Conservation (phyloP, 2,329 filamentous ascomycete genomes). For the Pseudogymnoascus sp. region DNA sequence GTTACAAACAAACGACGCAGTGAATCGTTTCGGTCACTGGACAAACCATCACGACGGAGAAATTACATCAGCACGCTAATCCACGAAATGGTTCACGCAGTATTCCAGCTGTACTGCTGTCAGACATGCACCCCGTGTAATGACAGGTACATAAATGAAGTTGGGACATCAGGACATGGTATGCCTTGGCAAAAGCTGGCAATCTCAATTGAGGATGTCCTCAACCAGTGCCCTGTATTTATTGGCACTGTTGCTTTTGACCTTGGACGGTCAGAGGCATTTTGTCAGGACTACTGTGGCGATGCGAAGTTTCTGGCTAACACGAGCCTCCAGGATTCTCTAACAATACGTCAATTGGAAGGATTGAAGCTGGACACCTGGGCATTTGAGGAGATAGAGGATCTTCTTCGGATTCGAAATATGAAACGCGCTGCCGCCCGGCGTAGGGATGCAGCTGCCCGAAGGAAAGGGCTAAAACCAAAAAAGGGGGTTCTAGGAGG, state of each 20-base stretch:
- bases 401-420: not conserved
- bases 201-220: not conserved
- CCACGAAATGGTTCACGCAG: not conserved
- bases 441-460: not conserved
- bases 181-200: not conserved
- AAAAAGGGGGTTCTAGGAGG: not conserved
- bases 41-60: not conserved
- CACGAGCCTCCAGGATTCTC: not conserved
- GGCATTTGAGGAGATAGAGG: too few species aligned
- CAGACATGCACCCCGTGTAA: not conserved
- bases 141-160: fast-evolving
- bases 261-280: not conserved
- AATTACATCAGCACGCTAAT: not conserved
- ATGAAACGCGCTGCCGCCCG: not conserved
- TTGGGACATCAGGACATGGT: not conserved
- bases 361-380: not conserved
- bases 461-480: not conserved
- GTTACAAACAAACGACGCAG: not conserved
- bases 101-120: not conserved
- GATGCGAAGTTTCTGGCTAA: not conserved
- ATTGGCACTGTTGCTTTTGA: not conserved
- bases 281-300: not conserved
- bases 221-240: not conserved
- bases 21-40: not conserved
- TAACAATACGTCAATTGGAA: not conserved